Conservation (phyloP, 2,329 filamentous ascomycete genomes). For the Hysterium pulicare region DNA sequence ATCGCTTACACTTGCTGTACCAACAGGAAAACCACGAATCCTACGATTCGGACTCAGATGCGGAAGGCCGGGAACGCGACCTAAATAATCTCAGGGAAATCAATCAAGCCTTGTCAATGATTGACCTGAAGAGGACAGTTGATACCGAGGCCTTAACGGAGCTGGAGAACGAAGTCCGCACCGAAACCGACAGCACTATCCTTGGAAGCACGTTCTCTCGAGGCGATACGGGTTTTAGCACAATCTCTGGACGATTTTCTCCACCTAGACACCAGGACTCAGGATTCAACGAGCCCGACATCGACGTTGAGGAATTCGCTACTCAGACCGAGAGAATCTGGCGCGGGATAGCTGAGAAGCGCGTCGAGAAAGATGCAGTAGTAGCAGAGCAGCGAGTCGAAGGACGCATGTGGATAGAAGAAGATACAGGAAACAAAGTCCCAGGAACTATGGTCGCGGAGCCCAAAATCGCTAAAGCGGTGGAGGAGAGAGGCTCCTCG, state of each 20-base stretch:
- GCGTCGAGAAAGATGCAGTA: slow-evolving; percentile 16
- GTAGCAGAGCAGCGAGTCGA: no score
- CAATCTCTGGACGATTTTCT: slow-evolving; percentile 12
- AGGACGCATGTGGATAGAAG: slow-evolving; percentile 24
- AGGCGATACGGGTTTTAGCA: background rate
- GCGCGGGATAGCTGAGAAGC: slow-evolving; percentile 20
- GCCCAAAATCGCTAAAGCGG: no score
- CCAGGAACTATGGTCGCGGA: background rate
- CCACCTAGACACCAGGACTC: slow-evolving; percentile 35
- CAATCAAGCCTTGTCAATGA: no score
- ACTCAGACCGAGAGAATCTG: slow-evolving; percentile 23
- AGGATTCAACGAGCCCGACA: slow-evolving; percentile 26
- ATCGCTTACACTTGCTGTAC: slow-evolving; percentile 31
- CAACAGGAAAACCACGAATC: no score
- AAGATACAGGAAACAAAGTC: slow-evolving; percentile 15
- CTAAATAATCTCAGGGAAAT: no score
- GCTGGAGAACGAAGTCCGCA: no score
- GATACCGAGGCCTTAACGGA: no score
- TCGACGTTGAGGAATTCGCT: slow-evolving; percentile 8
- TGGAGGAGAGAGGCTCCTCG: slow-evolving; percentile 30
- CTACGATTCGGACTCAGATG: slow-evolving; percentile 15
- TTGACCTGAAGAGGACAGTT: no score
- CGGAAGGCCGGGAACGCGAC: no score
- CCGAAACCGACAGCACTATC: no score
- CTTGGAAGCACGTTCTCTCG: no score